phyloP scores from a whole-genome alignment of 805 yeast species.

The Saccharomycopsis javanensis region DNA sequence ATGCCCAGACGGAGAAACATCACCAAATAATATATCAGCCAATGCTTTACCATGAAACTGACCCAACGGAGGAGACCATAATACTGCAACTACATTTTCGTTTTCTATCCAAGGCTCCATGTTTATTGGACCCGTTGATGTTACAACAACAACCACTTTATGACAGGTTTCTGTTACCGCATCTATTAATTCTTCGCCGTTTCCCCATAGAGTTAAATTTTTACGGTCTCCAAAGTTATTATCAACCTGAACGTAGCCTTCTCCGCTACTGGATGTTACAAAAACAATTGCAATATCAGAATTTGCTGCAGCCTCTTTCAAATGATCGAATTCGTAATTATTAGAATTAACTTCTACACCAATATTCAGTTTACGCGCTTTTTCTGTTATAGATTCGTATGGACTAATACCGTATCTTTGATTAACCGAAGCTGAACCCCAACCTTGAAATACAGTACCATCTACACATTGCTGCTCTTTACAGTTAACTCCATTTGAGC shows the following conservation, averaged over 20 bases:
- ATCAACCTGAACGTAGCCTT: conserved; percentile 48
- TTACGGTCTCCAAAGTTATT: conserved; percentile 50
- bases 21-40: conserved; percentile 51
- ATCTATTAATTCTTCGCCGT: conserved; percentile 44
- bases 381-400: conserved; percentile 40
- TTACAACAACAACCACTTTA: conserved; percentile 50
- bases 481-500: conserved; percentile 43
- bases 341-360: conserved; percentile 36
- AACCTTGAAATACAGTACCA: conserved; percentile 49
- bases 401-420: conserved; percentile 52
- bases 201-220: conserved; percentile 45
- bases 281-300: conserved; percentile 47
- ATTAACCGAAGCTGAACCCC: conserved; percentile 57
- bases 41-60: conserved; percentile 45
- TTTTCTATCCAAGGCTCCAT: conserved; percentile 47
- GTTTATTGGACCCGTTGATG: conserved; percentile 51
- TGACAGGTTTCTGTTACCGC: conserved; percentile 39
- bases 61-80: conserved; percentile 51
- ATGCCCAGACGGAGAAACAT: conserved; percentile 51
- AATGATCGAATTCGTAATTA: conserved; percentile 36
- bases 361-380: conserved; percentile 38
- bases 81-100: conserved; percentile 48
- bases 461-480: conserved; percentile 42
- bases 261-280: conserved; percentile 48
- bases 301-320: conserved; percentile 36